Percentiles rank a stretch among this genome's conserved stretches.
These are phyloP conservation scores for Calonectria crousiana DNA, from an alignment of 2,329 filamentous ascomycete genomes.

Conservation along the genomic window DNA sequence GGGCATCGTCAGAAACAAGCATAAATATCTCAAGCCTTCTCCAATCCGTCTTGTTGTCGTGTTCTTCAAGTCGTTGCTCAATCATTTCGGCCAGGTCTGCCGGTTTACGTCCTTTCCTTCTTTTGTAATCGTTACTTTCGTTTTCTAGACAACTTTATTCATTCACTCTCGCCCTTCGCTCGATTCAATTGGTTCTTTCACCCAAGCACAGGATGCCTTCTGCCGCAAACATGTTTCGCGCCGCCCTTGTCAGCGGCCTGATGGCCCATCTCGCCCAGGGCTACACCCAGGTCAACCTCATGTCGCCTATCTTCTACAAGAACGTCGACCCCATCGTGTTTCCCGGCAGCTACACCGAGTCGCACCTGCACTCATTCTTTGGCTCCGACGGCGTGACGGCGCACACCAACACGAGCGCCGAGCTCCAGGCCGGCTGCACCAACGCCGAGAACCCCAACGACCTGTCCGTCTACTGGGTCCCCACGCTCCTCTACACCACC, in stretches of 20 bases:
- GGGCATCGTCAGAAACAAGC: not conserved
- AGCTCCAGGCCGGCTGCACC: conserved; percentile 57
- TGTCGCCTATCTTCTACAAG: conserved; percentile 47
- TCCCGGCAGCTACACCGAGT: conserved; percentile 46
- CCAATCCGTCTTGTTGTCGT: not conserved
- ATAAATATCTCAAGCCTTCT: conserved; percentile 9
- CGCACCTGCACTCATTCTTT: conserved; percentile 52
- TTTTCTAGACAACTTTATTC: conserved; percentile 12
- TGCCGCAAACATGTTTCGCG: conserved; percentile 27
- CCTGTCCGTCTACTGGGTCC: conserved; percentile 59
- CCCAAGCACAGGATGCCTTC: conserved; percentile 34
- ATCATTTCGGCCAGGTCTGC: conserved; percentile 11
- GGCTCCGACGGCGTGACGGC: conserved; percentile 49
- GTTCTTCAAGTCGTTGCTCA: conserved; percentile 7
- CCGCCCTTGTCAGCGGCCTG: conserved; percentile 22
- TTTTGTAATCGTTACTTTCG: conserved; percentile 11
- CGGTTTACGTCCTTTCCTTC: conserved; percentile 5
- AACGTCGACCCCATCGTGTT: conserved; percentile 51
- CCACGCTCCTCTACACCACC: conserved; percentile 54
- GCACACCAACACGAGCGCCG: conserved; percentile 44
- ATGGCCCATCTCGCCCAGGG: conserved; percentile 33
- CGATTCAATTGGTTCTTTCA: conserved; percentile 5
- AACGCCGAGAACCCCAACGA: conserved; percentile 61
- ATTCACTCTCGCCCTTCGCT: conserved; percentile 14
- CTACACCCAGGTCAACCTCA: conserved; percentile 36